Base-by-base conservation (phyloP, 257 asterid genomes). In the Pogostemon cablin region DNA sequence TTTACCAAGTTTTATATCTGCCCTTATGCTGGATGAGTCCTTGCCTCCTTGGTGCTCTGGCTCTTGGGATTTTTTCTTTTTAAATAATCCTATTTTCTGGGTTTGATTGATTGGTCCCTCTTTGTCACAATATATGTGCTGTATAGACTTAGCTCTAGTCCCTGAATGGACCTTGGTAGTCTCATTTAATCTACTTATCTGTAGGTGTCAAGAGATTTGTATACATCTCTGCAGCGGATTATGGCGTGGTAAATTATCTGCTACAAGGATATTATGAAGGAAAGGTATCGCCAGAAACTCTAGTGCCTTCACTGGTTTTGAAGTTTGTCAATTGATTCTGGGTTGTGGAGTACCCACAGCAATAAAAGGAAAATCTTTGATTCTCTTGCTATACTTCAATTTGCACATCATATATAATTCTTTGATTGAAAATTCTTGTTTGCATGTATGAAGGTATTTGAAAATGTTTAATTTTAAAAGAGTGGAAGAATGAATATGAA, bases 211-310 rank as follows among this genome's bases (percentile, higher is more conserved):
- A 86, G 80, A 75, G 96, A 70, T 89, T 85, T 76, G 96, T 87
- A 25, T 87, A 89, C 54, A 76, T 89, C 71, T 89, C 95, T 25
- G 95, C 96, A 72, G 95, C 96, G 37, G 95, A 89, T 78, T 89
- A 82, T 68, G 96, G 96, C 67, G 77, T 84, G 75, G 83, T 78
- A 68, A 89, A 85, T 76, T 89, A 87, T 73, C 69, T 87, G 49
- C 80, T 89, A 17, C 81, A 57, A 77, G 95, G 95, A 74, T 89
- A 87, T 69, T 89, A 79, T 49, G 91, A 87, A 73, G 92, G 92
- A 37, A 89, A 87, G 95, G 95, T 89, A 83, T 61, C 56, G 42
- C 53, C 48, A 52, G 37, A 70, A 57, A 1, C 42, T 59, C 72
- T 34, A 43, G 3, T 25, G 68, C 71, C 42, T 44, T 41, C 37